Percentiles rank a stretch among this genome's conserved stretches.
Evolutionary conservation across 2,329 filamentous ascomycete genomes (phyloP).

Genomic region (Phialocephala sp.): DNA sequence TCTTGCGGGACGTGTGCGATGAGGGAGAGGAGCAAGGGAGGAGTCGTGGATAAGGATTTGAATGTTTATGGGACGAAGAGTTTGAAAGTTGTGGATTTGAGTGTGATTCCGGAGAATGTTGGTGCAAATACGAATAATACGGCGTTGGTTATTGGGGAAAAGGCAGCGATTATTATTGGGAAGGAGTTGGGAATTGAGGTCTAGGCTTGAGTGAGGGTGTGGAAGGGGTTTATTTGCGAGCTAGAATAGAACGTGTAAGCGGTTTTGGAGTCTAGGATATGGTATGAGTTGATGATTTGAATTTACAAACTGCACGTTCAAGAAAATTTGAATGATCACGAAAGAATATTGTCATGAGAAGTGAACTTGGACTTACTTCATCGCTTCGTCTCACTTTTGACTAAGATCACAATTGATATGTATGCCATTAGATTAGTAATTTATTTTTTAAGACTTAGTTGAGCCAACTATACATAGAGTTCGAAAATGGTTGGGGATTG

Average conservation of each 20-base stretch:
- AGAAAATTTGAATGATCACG: too few species aligned
- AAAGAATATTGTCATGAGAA: too few species aligned
- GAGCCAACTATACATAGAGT: too few species aligned
- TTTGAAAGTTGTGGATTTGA: slow-evolving; percentile 52
- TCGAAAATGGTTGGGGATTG: too few species aligned
- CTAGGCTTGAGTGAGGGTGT: slow-evolving; percentile 13
- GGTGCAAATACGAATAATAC: slow-evolving; percentile 54
- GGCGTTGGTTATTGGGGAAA: slow-evolving; percentile 49
- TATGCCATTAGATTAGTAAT: too few species aligned
- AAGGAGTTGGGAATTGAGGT: slow-evolving; percentile 45
- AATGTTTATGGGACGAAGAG: slow-evolving; percentile 48
- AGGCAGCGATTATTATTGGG: slow-evolving; percentile 48
- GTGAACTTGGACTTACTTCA: too few species aligned
- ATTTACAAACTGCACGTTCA: too few species aligned
- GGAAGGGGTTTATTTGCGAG: too few species aligned
- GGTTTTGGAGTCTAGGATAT: not conserved
- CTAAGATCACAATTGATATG: too few species aligned
- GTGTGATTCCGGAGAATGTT: slow-evolving; percentile 45
- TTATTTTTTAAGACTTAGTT: too few species aligned
- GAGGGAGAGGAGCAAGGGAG: slow-evolving; percentile 44
- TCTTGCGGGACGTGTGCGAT: slow-evolving; percentile 49
- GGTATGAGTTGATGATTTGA: not conserved
- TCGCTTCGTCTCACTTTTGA: too few species aligned
- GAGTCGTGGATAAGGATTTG: slow-evolving; percentile 47
- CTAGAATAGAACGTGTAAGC: not conserved